Conservation (phyloP, 1,139 yeast genomes). For the Scheffersomyces illinoinensis region DNA sequence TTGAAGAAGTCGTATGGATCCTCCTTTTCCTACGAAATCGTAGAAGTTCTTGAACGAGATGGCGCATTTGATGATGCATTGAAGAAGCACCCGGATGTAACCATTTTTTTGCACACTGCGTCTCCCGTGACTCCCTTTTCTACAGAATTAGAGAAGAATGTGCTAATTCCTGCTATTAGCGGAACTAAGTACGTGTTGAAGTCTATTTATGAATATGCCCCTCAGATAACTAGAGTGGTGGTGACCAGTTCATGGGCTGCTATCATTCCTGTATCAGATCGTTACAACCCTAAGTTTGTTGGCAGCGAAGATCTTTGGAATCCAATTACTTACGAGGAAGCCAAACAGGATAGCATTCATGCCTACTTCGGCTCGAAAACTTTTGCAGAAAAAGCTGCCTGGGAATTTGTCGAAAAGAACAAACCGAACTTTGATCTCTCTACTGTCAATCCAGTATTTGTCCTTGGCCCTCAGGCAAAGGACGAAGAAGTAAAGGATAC, state of each 20-base stretch:
- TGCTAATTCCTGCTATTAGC: slow-evolving; percentile 32
- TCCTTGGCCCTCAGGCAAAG: slow-evolving; percentile 44
- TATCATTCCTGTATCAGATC: slow-evolving; percentile 1
- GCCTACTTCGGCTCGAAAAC: slow-evolving; percentile 34
- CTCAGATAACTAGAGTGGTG: slow-evolving; percentile 51
- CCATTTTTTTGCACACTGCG: slow-evolving; percentile 32
- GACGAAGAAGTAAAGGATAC: slow-evolving; percentile 19
- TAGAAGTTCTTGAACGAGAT: slow-evolving; percentile 23
- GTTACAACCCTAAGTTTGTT: neutral
- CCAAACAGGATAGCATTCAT: neutral
- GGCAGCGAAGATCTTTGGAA: slow-evolving; percentile 8
- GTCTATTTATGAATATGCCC: slow-evolving; percentile 41
- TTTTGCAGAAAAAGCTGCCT: slow-evolving; percentile 29
- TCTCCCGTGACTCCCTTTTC: slow-evolving; percentile 29
- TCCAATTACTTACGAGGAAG: slow-evolving; percentile 1
- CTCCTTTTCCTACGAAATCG: slow-evolving; percentile 27
- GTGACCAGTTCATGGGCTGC: slow-evolving; percentile 56
- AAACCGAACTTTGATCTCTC: slow-evolving; percentile 20
- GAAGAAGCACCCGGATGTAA: slow-evolving; percentile 25
- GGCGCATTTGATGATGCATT: slow-evolving; percentile 34
- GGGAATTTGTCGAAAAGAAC: slow-evolving; percentile 27
- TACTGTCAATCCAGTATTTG: slow-evolving; percentile 33
- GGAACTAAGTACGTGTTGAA: slow-evolving; percentile 30
- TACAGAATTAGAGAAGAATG: slow-evolving; percentile 23
- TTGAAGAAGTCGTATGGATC: slow-evolving; percentile 17